Evolutionary conservation across 176 grass and related monocot species (phyloP), one percentile per base, ranked within the genome.

Genomic region (Avena eriantha): DNA sequence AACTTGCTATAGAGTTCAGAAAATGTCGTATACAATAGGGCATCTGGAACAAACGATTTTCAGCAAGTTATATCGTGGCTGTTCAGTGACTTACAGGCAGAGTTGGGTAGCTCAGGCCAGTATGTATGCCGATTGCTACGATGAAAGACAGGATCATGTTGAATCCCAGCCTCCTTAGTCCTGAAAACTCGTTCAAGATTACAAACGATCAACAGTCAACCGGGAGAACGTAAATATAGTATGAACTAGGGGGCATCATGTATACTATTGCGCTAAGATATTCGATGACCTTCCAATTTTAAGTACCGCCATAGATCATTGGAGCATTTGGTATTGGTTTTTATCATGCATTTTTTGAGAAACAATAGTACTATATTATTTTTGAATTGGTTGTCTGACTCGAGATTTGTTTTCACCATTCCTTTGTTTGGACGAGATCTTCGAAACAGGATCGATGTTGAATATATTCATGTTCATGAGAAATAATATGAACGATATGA

Each of bases 121-220:
- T 86, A 82, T 95, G 92, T 19, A 94, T 90, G 39, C 55, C 0
- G 13, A 98, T 33, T 0, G 91, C 90, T 67, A 95, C 47, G 21
- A 94, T 0, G 57, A 95, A 19, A 10, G 96, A 98, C 46, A 91
- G 4, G 78, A 95, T 70, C 10, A 89, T 63, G 78, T 98, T 95
- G 91, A 98, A 92, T 1, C 93, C 96, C 33, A 98, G 80, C 12
- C 84, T 73, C 61, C 93, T 76, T 5, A 86, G 66, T 48, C 93
- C 96, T 97, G 77, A 31, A 68, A 66, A 58, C 50, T 49, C 34
- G 47, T 33, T 9, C 73, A 19, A 6, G 0, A 11, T 73, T 47
- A 73, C 5, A 11, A 73, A 24, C 10, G 41, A 1, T 45, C 21
- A 73, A 23, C 4, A 14, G 4, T 47, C 4, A 6, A 8, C 14